These are phyloP conservation scores for Cicer judaicum DNA, from an alignment of 306 rosid species.

Conservation along the genomic window DNA sequence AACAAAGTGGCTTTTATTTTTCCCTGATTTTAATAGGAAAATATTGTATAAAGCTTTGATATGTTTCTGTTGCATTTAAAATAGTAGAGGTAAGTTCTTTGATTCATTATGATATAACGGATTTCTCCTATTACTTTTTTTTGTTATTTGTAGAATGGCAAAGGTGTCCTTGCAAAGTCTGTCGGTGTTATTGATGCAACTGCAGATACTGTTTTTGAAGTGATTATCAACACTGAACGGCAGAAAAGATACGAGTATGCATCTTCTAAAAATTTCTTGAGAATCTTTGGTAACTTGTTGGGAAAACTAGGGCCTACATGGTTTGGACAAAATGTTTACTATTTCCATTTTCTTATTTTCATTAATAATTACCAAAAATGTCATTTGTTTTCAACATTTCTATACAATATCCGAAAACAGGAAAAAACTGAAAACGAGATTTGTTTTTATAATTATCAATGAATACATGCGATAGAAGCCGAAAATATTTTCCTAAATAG, in stretches of 20 bases:
- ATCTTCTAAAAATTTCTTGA: slow-evolving; percentile 17
- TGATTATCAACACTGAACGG: slow-evolving; percentile 68
- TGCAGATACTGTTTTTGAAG: slow-evolving; percentile 91
- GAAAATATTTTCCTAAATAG: slow-evolving; percentile 11
- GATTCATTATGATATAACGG: slow-evolving; percentile 36
- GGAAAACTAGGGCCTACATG: slow-evolving; percentile 2
- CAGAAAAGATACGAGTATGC: slow-evolving; percentile 88
- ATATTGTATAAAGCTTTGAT: neutral
- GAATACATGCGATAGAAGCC: neutral
- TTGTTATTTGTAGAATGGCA: slow-evolving; percentile 68
- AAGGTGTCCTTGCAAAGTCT: slow-evolving; percentile 83
- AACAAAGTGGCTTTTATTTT: slow-evolving; percentile 20
- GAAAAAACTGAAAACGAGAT: neutral
- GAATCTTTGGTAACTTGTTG: slow-evolving; percentile 28
- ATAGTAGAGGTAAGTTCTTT: slow-evolving; percentile 24
- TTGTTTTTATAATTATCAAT: neutral
- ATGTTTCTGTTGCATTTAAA: slow-evolving; percentile 20
- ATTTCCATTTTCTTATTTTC: slow-evolving; percentile 14
- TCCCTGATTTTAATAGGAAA: slow-evolving; percentile 1
- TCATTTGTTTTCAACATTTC: neutral
- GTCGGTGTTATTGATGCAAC: slow-evolving; percentile 85
- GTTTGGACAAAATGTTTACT: neutral
- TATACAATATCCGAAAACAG: neutral
- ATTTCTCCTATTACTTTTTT: slow-evolving; percentile 45
- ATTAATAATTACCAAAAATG: slow-evolving; percentile 12